Percentiles rank a stretch among this genome's conserved stretches.
These are phyloP conservation scores for Physcomitrellopsis africana DNA, from an alignment of 225 moss, liverwort and hornwort genomes.

Conservation along the genomic window DNA sequence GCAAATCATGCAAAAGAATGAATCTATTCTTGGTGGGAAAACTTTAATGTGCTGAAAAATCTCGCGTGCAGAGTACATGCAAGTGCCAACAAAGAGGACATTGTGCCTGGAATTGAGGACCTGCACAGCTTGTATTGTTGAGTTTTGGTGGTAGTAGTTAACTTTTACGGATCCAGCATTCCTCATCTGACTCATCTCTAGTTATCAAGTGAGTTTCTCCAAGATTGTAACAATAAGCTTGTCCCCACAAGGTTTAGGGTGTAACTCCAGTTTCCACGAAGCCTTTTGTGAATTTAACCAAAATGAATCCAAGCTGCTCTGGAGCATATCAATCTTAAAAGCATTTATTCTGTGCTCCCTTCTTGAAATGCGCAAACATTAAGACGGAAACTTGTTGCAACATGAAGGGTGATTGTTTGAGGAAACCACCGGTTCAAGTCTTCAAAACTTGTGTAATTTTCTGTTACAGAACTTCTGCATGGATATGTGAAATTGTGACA, in stretches of 20 bases:
- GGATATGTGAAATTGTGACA: neutral
- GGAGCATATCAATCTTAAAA: too few species aligned
- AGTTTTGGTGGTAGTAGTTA: constrained; percentile 33
- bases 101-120: constrained; percentile 36
- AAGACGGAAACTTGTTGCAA: too few species aligned
- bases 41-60: neutral
- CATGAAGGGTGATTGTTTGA: neutral
- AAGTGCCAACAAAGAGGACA: constrained; percentile 21
- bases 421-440: neutral
- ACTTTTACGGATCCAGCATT: constrained; percentile 19
- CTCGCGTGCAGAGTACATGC: constrained; percentile 16
- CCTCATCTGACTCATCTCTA: constrained; percentile 2
- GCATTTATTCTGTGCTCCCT: too few species aligned
- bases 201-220: constrained; percentile 1
- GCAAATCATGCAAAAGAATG: too few species aligned
- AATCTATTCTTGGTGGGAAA: too few species aligned
- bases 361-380: too few species aligned
- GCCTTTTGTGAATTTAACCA: neutral
- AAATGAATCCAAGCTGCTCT: too few species aligned
- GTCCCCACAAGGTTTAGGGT: constrained; percentile 16
- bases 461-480: neutral
- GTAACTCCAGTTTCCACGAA: neutral
- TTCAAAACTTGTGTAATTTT: neutral
- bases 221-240: constrained; percentile 13
- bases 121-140: constrained; percentile 27